These are phyloP conservation scores for Vanrija sp. DNA, from an alignment of 1,284 basidiomycete genomes.

Conservation along the genomic window DNA sequence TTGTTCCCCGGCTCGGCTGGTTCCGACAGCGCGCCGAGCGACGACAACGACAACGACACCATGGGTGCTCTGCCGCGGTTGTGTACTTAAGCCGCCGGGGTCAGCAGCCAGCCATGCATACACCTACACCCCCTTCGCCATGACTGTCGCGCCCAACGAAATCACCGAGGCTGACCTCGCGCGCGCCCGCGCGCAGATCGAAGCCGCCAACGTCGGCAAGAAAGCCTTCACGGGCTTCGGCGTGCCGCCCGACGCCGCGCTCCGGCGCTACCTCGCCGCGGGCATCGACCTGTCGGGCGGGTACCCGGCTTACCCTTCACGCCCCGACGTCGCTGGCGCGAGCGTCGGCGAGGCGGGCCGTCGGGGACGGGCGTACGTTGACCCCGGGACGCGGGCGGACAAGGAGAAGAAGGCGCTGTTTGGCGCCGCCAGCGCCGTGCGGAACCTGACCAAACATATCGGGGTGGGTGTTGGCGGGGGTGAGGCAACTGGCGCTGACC, in stretches of 20 bases:
- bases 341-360: conserved; percentile 25
- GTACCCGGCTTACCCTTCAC: conserved; percentile 38
- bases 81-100: too few relatives aligned
- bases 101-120: too few relatives aligned
- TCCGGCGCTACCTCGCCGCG: conserved; percentile 32
- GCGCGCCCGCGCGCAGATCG: neutral
- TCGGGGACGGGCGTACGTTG: conserved; percentile 27
- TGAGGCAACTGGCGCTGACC: too few relatives aligned
- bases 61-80: too few relatives aligned
- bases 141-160: conserved; percentile 15
- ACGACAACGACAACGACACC: too few relatives aligned
- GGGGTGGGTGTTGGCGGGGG: conserved; percentile 6
- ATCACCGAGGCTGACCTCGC: conserved; percentile 20
- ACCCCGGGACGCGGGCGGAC: conserved; percentile 37
- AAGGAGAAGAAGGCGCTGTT: conserved; percentile 41
- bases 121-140: neutral
- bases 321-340: conserved; percentile 36
- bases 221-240: neutral
- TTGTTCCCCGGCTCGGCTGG: too few relatives aligned
- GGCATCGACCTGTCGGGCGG: conserved; percentile 37
- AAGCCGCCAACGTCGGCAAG: neutral
- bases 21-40: too few relatives aligned
- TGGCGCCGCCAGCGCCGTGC: conserved; percentile 34
- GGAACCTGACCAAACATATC: conserved; percentile 29
- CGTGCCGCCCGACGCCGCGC: conserved; percentile 33